Base-by-base conservation (phyloP, 2,329 filamentous ascomycete species). In the Cladophialophora yegresii region DNA sequence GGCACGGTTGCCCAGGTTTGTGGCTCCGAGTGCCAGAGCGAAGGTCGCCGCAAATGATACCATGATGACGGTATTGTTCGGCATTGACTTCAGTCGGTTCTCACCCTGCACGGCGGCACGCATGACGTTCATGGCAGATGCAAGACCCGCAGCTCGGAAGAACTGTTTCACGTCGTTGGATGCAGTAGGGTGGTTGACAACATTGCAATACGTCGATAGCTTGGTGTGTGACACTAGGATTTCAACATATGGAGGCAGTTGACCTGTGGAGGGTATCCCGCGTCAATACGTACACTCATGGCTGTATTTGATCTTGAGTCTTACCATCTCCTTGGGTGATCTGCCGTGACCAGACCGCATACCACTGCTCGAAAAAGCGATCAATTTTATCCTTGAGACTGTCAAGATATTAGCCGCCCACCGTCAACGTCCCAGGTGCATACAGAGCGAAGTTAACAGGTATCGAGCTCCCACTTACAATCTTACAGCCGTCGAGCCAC, bases 1-100 rank as follows among this genome's bases (percentile, higher is more conserved):
- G 47, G 74, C 77, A 62, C 81, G 82, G 30, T 82, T 85, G 0
- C 82, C 80, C 2, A 85, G 81, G 54, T 85, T 84, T 0, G 85
- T 82, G 68, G 85, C 87, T 2, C 67, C 69, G 4, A 89, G 79
- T 9, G 85, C 84, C n/a, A 89, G 75, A 0, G 87, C 87, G 66
- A 89, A 89, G 70, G 86, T 89, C 4, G 87, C 87, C 0, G 89
- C 88, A 68, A 90, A 91, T 1, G 88, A 89, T 12, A 91, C 89
- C 89, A 91, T 91, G 68, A 91, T 89, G 61, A 88, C 85, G 0
- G 89, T 90, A 70, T 91, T 91, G 75, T 91, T 91, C 0, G 89
- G 89, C 88, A 91, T 91, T 0, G 88, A 90, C 61, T 86, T 86
- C 0, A 91, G 80, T 66, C 88, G 84, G 0, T 82, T 79, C 72